These are phyloP conservation scores for Chytriomyces sp. DNA, from an alignment of 192 early-diverging fungal genomes.

Conservation along the genomic window DNA sequence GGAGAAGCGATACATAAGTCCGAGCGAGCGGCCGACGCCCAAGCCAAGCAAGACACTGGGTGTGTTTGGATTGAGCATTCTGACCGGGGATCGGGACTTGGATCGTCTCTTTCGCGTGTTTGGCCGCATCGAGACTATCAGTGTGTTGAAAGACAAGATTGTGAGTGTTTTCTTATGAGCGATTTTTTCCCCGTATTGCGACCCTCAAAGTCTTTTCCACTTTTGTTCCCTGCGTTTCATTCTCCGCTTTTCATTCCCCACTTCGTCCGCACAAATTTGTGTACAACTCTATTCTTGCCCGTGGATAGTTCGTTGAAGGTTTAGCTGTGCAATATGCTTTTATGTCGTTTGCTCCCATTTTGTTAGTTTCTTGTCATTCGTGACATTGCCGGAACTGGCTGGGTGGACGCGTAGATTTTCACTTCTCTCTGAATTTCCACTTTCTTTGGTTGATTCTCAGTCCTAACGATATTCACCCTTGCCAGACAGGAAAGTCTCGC, in stretches of 20 bases:
- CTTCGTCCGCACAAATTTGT: constrained; percentile 5
- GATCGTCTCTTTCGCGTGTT: constrained; percentile 58
- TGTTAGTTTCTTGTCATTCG: not conserved
- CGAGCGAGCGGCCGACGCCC: constrained; percentile 7
- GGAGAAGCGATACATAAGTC: not conserved
- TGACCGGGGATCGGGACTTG: constrained; percentile 63
- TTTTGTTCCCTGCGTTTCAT: not conserved
- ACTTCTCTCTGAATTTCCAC: no score
- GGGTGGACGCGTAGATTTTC: no score
- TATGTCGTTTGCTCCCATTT: not conserved
- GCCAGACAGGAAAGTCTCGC: constrained; percentile 61
- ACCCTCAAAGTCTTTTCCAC: not conserved
- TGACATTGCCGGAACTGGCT: not conserved
- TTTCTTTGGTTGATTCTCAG: no score
- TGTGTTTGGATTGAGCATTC: constrained; percentile 69
- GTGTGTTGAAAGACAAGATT: constrained; percentile 61
- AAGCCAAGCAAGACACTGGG: constrained; percentile 60
- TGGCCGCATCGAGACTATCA: constrained; percentile 61
- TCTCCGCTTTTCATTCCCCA: not conserved
- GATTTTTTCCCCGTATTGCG: no score
- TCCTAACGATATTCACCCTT: not conserved
- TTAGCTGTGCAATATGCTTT: constrained; percentile 22
- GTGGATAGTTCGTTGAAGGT: constrained; percentile 6
- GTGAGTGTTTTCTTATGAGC: no score
- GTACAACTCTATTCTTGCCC: constrained; percentile 5